A percentile compares a stretch with the other conserved stretches of the same genome.
Evolutionary conservation across 805 yeast species (phyloP).

Genomic region (Starmerella khaoyaiensis): DNA sequence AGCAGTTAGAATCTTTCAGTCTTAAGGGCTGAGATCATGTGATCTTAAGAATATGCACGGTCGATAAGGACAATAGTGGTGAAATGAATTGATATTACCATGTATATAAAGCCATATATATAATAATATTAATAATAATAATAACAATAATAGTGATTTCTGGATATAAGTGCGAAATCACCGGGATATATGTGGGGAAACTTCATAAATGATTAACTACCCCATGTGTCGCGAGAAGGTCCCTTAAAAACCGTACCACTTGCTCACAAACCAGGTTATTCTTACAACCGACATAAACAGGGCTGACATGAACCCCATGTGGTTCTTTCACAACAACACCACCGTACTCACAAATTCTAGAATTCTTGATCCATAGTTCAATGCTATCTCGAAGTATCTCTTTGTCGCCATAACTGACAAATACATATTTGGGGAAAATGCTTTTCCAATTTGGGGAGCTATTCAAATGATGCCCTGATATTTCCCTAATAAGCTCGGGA

Average conservation of each 20-base stretch:
- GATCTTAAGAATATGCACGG: not conserved
- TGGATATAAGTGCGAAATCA: no score
- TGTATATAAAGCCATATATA: not conserved
- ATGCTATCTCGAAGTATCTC: slow-evolving; percentile 15
- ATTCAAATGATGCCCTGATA: not conserved
- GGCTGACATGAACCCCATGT: slow-evolving; percentile 13
- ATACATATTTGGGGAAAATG: slow-evolving; percentile 4
- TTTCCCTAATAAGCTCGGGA: not conserved
- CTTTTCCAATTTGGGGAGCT: slow-evolving; percentile 3
- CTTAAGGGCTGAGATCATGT: not conserved
- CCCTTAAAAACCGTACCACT: not conserved
- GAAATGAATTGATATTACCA: not conserved
- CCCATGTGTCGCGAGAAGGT: no score
- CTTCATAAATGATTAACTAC: no score
- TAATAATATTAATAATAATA: not conserved
- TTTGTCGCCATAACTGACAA: slow-evolving; percentile 11
- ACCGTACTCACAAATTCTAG: not conserved
- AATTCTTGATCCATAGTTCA: not conserved
- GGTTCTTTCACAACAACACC: slow-evolving; percentile 4
- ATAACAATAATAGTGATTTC: not conserved
- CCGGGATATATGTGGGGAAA: no score
- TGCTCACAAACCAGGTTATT: not conserved
- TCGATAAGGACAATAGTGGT: not conserved
- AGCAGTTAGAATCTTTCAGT: not conserved
- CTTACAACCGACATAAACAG: not conserved